Evolutionary conservation across 2,329 filamentous ascomycete genomes (phyloP).

Genomic region (Onygena corvina): DNA sequence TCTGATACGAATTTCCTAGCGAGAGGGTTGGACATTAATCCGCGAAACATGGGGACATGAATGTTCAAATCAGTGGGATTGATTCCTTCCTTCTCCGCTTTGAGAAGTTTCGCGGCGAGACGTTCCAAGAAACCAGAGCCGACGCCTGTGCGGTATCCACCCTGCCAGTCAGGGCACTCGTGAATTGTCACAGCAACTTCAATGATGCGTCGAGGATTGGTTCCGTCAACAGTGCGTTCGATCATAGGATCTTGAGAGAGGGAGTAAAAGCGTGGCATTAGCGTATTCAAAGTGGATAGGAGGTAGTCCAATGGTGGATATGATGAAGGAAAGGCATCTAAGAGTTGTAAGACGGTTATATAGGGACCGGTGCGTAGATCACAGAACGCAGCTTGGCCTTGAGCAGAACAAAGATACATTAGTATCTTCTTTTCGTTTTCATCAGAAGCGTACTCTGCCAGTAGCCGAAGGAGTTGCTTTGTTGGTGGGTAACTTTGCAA

Average conservation of each 20-base stretch:
- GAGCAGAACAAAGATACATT: conserved; percentile 69
- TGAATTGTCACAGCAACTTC: conserved; percentile 97
- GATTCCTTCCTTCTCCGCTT: conserved; percentile 50
- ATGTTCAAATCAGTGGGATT: conserved; percentile 46
- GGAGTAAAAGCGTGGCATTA: conserved; percentile 98
- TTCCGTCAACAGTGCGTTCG: conserved; percentile 55
- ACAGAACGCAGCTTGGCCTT: conserved; percentile 87
- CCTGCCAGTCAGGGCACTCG: conserved; percentile 67
- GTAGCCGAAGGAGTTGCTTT: conserved; percentile 69
- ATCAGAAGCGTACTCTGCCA: conserved; percentile 73
- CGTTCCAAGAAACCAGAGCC: conserved; percentile 90
- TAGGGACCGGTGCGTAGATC: conserved; percentile 84
- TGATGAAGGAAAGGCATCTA: conserved; percentile 82
- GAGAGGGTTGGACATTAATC: conserved; percentile 91
- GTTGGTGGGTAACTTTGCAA: conserved; percentile 86
- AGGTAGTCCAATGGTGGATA: conserved; percentile 76
- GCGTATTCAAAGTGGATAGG: conserved; percentile 64
- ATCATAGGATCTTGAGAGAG: conserved; percentile 91
- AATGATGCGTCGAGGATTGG: conserved; percentile 64
- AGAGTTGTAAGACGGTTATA: conserved; percentile 70
- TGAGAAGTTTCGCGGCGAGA: conserved; percentile 60
- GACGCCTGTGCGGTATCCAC: conserved; percentile 63
- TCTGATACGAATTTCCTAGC: conserved; percentile 85
- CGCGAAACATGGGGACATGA: conserved; percentile 92
- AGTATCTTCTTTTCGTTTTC: conserved; percentile 81